A percentile compares a stretch with the other conserved stretches of the same genome.
Conservation (phyloP, 148 eudicot genomes). For the Rhododendron williamsianum region DNA sequence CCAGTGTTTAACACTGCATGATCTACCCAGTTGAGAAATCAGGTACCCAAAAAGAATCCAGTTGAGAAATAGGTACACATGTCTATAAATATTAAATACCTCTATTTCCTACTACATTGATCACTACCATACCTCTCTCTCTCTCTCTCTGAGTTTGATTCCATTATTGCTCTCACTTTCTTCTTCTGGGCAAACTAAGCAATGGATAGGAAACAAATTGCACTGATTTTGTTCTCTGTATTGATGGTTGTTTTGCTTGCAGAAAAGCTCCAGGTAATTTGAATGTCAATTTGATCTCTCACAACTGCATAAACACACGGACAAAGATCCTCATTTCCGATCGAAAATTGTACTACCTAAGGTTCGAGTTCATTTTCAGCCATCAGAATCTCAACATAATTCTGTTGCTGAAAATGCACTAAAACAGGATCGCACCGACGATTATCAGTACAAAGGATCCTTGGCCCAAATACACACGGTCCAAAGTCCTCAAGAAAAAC, state of each 20-base stretch:
- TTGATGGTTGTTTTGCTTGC: constrained; percentile 28
- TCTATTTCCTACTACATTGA: neutral
- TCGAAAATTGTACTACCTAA: too few relatives aligned
- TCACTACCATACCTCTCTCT: neutral
- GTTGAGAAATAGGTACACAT: neutral
- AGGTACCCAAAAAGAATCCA: neutral
- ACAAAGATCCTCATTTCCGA: neutral
- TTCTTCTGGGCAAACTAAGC: constrained; percentile 8
- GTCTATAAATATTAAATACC: constrained; percentile 12
- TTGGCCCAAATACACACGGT: too few relatives aligned
- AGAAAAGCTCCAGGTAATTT: constrained; percentile 28
- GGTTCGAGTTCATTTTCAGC: neutral
- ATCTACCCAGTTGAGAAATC: neutral
- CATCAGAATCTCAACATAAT: neutral
- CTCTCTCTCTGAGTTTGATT: neutral
- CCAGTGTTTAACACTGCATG: neutral
- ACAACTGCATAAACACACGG: too few relatives aligned
- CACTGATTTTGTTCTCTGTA: constrained; percentile 15
- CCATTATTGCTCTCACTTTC: neutral
- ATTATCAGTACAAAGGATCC: neutral
- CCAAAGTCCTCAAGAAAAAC: neutral
- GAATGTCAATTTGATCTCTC: neutral
- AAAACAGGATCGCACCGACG: neutral
- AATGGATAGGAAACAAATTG: constrained; percentile 24
- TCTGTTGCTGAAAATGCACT: neutral